These are phyloP conservation scores for Mortierella sp. DNA, from an alignment of 371 early-diverging fungal genomes.

Conservation along the genomic window DNA sequence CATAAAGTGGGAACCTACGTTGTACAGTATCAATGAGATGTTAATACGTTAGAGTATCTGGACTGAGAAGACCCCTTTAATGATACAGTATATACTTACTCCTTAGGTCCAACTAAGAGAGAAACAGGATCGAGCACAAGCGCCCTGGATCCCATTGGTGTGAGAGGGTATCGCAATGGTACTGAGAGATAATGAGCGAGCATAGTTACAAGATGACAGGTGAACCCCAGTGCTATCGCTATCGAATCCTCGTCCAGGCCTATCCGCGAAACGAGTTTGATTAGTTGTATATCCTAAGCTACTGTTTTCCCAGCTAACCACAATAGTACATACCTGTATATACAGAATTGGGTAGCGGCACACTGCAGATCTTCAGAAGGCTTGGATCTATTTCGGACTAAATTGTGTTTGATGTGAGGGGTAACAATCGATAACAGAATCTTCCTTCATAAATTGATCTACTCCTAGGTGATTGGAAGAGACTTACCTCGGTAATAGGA, in stretches of 20 bases:
- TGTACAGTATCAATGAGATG: background rate
- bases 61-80: background rate
- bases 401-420: background rate
- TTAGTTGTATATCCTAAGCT: background rate
- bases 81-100: slow-evolving; percentile 57
- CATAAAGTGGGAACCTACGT: slow-evolving; percentile 80
- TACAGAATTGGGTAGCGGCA: slow-evolving; percentile 75
- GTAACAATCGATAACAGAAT: background rate
- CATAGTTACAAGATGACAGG: slow-evolving; percentile 78
- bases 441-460: background rate
- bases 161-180: slow-evolving; percentile 82
- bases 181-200: slow-evolving; percentile 80
- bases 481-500: slow-evolving; percentile 66
- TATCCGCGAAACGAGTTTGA: background rate
- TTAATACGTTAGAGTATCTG: background rate
- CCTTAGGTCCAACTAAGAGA: slow-evolving; percentile 63
- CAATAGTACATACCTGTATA: slow-evolving; percentile 55
- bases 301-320: background rate
- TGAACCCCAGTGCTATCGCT: slow-evolving; percentile 81
- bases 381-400: slow-evolving; percentile 66
- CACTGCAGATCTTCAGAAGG: slow-evolving; percentile 72
- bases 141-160: slow-evolving; percentile 84
- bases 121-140: slow-evolving; percentile 78
- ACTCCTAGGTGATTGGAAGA: background rate
- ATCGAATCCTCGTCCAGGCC: slow-evolving; percentile 77